phyloP scores from a whole-genome alignment of 495 filamentous ascomycete genomes.

The Astrothelium macrocarpum region DNA sequence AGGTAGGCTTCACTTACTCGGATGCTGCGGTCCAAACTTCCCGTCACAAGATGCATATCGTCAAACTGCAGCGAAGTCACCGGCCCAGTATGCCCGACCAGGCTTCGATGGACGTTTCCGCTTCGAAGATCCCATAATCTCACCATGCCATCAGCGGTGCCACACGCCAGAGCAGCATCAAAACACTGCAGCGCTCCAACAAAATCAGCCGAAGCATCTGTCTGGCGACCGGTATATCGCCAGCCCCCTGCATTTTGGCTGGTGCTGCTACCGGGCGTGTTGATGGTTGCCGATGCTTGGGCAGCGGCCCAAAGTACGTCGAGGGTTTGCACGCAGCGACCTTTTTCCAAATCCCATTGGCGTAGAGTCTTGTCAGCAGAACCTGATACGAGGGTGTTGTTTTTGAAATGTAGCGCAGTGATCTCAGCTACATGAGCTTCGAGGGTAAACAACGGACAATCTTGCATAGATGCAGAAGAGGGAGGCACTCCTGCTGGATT shows the following conservation, averaged over 20 bases:
- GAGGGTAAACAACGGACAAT: slow-evolving; percentile 79
- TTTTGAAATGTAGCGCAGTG: slow-evolving; percentile 82
- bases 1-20: slow-evolving; percentile 51
- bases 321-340: slow-evolving; percentile 91
- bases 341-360: slow-evolving; percentile 95
- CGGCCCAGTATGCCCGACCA: slow-evolving; percentile 93
- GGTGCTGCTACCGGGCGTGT: slow-evolving; percentile 19
- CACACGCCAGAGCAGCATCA: slow-evolving; percentile 93
- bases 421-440: slow-evolving; percentile 90
- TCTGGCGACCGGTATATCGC: slow-evolving; percentile 43
- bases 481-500: slow-evolving; percentile 38
- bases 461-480: slow-evolving; percentile 63
- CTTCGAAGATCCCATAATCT: slow-evolving; percentile 93
- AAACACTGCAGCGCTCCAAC: slow-evolving; percentile 94
- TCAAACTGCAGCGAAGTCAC: slow-evolving; percentile 96
- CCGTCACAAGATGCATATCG: slow-evolving; percentile 88
- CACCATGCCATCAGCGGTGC: slow-evolving; percentile 96
- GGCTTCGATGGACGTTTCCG: slow-evolving; percentile 88
- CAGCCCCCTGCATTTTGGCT: slow-evolving; percentile 41
- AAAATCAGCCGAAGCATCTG: slow-evolving; percentile 73
- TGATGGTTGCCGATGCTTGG: slow-evolving; percentile 65
- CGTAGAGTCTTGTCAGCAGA: slow-evolving; percentile 94
- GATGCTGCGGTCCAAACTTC: slow-evolving; percentile 86
- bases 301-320: slow-evolving; percentile 99
- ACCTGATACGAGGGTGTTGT: slow-evolving; percentile 83